Evolutionary conservation across 495 filamentous ascomycete species (phyloP).

Genomic region (Xylaria palmicola): DNA sequence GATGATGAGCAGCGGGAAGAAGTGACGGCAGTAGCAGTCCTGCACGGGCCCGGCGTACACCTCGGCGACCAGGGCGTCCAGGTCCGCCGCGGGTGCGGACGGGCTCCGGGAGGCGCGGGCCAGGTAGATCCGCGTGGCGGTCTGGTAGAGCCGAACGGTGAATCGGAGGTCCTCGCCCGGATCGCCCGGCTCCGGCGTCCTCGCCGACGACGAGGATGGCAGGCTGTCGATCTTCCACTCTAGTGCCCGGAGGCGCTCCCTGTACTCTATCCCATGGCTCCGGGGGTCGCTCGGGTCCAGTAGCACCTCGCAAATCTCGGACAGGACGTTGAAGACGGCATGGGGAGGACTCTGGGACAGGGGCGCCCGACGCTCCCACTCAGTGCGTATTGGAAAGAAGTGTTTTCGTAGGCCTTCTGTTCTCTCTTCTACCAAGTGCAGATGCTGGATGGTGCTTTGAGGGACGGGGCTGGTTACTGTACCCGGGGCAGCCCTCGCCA

Average conservation of each 20-base stretch:
- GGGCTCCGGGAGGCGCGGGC: constrained; percentile 22
- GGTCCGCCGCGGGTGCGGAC: constrained; percentile 4
- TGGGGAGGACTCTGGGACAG: constrained; percentile 15
- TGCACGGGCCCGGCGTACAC: neutral
- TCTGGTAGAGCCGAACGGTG: constrained; percentile 18
- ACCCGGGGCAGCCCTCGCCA: neutral
- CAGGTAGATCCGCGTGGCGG: constrained; percentile 22
- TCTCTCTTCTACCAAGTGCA: neutral
- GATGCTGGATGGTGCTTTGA: neutral
- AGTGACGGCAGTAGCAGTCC: constrained; percentile 4
- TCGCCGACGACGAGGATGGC: neutral
- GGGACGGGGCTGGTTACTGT: neutral
- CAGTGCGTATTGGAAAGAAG: neutral
- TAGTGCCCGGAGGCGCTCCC: constrained; percentile 19
- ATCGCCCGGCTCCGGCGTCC: neutral
- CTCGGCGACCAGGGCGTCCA: constrained; percentile 16
- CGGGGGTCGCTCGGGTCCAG: constrained; percentile 15
- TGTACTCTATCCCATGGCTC: constrained; percentile 17
- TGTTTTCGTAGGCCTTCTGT: neutral
- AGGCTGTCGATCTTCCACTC: constrained; percentile 20
- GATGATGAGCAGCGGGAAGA: constrained; percentile 25
- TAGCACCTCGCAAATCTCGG: constrained; percentile 23
- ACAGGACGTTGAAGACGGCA: constrained; percentile 19
- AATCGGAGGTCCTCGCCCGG: constrained; percentile 4
- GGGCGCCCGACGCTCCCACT: neutral